phyloP scores from a whole-genome alignment of 306 rosid genomes.

The Cicer pinnatifidum region DNA sequence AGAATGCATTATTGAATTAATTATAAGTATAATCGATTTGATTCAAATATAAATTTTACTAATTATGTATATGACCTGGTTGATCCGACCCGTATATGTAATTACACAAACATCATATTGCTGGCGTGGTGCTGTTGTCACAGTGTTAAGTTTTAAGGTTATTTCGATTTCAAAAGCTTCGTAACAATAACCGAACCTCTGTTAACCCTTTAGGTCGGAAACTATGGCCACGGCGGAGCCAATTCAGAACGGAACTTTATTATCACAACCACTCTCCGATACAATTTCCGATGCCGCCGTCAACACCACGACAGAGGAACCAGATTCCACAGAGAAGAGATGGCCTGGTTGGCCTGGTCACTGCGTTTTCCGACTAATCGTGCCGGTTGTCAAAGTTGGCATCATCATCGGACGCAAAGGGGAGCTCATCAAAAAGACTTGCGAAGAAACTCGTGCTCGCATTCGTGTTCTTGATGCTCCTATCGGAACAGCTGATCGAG shows the following conservation, averaged over 20 bases:
- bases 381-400: slow-evolving; percentile 89
- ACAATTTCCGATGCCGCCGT: neutral
- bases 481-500: slow-evolving; percentile 79
- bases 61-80: too few species aligned
- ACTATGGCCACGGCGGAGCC: slow-evolving; percentile 59
- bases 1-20: too few species aligned
- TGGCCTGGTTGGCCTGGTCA: slow-evolving; percentile 99
- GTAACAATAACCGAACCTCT: neutral
- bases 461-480: slow-evolving; percentile 95
- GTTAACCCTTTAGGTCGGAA: slow-evolving; percentile 38
- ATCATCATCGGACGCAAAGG: slow-evolving; percentile 96
- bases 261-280: slow-evolving; percentile 4
- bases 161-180: neutral
- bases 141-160: neutral
- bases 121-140: too few species aligned
- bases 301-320: neutral
- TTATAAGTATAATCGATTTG: too few species aligned
- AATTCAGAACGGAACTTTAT: slow-evolving; percentile 55
- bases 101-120: too few species aligned
- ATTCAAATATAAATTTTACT: too few species aligned
- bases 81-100: too few species aligned
- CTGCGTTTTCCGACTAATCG: slow-evolving; percentile 84
- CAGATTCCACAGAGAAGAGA: slow-evolving; percentile 52
- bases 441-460: slow-evolving; percentile 96
- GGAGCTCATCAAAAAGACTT: slow-evolving; percentile 84